phyloP scores from a whole-genome alignment of 768 basidiomycete genomes.

The Gelatoporia subvermispora region DNA sequence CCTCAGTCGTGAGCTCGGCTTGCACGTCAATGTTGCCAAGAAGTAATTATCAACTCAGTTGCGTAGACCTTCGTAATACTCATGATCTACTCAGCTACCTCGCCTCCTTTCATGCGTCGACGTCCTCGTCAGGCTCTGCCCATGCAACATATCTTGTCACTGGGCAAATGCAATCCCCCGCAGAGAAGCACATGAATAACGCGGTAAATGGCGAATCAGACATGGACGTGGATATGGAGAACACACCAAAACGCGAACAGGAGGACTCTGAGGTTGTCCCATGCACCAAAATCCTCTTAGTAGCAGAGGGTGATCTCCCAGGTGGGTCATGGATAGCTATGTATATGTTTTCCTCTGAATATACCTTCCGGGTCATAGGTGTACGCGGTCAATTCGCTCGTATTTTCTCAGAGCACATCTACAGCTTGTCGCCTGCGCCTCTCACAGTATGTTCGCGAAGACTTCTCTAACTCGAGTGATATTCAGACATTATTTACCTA shows the following conservation, averaged over 20 bases:
- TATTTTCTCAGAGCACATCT: constrained; percentile 58
- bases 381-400: constrained; percentile 48
- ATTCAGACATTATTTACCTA: constrained; percentile 10
- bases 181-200: constrained; percentile 2
- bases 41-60: constrained; percentile 43
- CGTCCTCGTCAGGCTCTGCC: constrained; percentile 35
- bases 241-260: constrained; percentile 21
- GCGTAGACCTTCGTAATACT: neutral
- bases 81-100: constrained; percentile 47
- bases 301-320: constrained; percentile 60
- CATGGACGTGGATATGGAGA: constrained; percentile 33
- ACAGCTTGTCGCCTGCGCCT: constrained; percentile 64
- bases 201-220: constrained; percentile 32
- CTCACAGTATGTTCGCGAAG: constrained; percentile 41
- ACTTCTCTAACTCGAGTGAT: neutral
- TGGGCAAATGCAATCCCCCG: constrained; percentile 38
- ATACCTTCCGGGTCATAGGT: constrained; percentile 30
- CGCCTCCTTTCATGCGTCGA: constrained; percentile 47
- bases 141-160: constrained; percentile 71
- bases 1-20: constrained; percentile 61
- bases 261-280: constrained; percentile 39
- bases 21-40: constrained; percentile 78
- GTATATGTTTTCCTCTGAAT: neutral
- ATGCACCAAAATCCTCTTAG: constrained; percentile 49
- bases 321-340: constrained; percentile 35